Evolutionary conservation across 805 yeast genomes (phyloP).

Genomic region (Pichia membranifaciens): DNA sequence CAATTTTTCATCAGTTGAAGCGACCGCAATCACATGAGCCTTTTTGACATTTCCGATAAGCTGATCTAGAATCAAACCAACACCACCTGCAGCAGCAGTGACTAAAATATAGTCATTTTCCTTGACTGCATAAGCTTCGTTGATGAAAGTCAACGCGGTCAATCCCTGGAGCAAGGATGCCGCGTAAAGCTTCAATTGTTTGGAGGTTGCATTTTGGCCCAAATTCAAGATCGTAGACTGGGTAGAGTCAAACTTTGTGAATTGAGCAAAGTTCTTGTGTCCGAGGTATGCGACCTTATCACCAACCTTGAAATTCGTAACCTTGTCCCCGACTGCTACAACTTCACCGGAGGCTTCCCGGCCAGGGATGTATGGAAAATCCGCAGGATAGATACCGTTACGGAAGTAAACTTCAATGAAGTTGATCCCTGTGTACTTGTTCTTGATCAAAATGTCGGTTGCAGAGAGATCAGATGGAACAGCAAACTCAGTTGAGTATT

Average conservation of each 20-base stretch:
- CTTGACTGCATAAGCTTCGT: slow-evolving; percentile 61
- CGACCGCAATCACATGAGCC: slow-evolving; percentile 79
- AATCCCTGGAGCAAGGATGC: slow-evolving; percentile 65
- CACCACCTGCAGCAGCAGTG: slow-evolving; percentile 97
- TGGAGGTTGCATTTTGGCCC: slow-evolving; percentile 43
- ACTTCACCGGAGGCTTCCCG: slow-evolving; percentile 67
- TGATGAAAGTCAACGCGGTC: slow-evolving; percentile 68
- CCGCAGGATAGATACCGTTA: slow-evolving; percentile 62
- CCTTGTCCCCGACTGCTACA: slow-evolving; percentile 57
- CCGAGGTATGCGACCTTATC: slow-evolving; percentile 62
- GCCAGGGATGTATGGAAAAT: slow-evolving; percentile 62
- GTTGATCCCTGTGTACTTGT: slow-evolving; percentile 73
- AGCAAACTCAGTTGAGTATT: slow-evolving; percentile 46
- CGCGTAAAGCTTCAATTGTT: slow-evolving; percentile 48
- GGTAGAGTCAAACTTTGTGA: slow-evolving; percentile 42
- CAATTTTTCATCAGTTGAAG: slow-evolving; percentile 72
- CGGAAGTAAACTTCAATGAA: slow-evolving; percentile 82
- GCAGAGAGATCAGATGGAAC: slow-evolving; percentile 48
- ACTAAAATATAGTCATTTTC: slow-evolving; percentile 68
- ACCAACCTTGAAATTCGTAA: slow-evolving; percentile 52
- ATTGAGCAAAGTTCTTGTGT: slow-evolving; percentile 63
- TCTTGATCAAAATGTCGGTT: slow-evolving; percentile 63
- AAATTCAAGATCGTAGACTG: slow-evolving; percentile 39
- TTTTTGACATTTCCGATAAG: slow-evolving; percentile 50
- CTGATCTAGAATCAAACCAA: slow-evolving; percentile 69